Conservation (phyloP, 2,329 filamentous ascomycete species). For the Phialocephala subalpina region DNA sequence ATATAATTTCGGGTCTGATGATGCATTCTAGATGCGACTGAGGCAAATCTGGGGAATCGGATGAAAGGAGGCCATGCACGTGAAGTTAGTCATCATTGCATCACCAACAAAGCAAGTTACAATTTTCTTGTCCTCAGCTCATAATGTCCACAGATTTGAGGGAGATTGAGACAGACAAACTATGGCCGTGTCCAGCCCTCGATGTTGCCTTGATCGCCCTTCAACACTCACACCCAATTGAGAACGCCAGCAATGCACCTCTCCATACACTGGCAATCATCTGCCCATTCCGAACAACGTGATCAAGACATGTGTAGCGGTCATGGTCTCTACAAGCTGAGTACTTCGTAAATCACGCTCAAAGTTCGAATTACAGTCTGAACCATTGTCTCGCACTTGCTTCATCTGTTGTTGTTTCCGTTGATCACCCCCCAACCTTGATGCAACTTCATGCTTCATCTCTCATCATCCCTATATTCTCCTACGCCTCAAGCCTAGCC, state of each 20-base stretch:
- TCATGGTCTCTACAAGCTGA: not conserved
- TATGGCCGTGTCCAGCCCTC: not conserved
- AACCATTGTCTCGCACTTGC: not conserved
- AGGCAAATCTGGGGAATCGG: not conserved
- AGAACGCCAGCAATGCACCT: not conserved
- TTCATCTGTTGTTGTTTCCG: not conserved
- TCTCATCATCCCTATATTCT: not conserved
- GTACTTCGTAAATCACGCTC: not conserved
- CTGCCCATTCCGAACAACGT: conserved; percentile 4
- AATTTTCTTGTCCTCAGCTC: not conserved
- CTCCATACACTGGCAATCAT: not conserved
- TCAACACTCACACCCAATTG: not conserved
- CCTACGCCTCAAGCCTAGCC: not conserved
- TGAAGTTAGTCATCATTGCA: not conserved
- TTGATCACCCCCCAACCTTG: not conserved
- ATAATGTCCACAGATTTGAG: not conserved
- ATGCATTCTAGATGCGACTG: not conserved
- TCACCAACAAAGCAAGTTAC: too few species aligned
- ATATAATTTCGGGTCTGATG: not conserved
- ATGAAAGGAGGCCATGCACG: not conserved
- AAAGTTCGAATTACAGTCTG: not conserved
- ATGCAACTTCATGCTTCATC: not conserved
- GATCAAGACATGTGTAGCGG: not conserved
- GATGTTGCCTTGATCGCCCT: not conserved
- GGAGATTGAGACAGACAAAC: not conserved